phyloP scores from a whole-genome alignment of 345 rosid genomes.

The Salix koriyanagi region DNA sequence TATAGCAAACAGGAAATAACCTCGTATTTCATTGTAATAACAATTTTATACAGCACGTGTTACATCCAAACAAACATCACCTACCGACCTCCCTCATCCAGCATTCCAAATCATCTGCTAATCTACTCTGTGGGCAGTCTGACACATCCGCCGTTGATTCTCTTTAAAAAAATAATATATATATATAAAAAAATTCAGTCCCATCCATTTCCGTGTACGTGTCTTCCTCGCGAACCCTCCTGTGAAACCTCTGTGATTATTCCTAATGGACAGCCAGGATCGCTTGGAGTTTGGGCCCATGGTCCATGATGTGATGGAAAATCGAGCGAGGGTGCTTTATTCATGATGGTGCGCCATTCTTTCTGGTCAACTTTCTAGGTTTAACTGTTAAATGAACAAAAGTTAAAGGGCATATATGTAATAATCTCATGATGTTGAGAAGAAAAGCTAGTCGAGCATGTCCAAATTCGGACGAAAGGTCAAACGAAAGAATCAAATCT shows the following conservation, averaged over 20 bases:
- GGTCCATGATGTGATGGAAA: neutral
- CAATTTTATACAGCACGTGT: too few relatives aligned
- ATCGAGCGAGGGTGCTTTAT: neutral
- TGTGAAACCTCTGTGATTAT: neutral
- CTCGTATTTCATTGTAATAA: too few relatives aligned
- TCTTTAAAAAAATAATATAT: neutral
- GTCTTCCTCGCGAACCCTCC: neutral
- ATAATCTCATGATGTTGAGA: neutral
- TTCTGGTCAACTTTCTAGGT: neutral
- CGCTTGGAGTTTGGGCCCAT: neutral
- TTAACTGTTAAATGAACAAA: neutral
- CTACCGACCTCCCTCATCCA: neutral
- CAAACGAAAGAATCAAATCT: neutral
- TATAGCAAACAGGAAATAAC: too few relatives aligned
- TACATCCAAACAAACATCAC: too few relatives aligned
- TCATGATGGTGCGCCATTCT: neutral
- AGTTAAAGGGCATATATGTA: neutral
- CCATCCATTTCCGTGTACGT: neutral
- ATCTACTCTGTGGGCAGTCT: neutral
- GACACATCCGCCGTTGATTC: neutral
- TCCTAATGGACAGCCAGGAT: neutral
- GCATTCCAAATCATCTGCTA: neutral
- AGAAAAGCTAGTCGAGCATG: too few relatives aligned
- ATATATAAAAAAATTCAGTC: neutral
- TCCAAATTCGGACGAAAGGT: neutral